Evolutionary conservation across 805 yeast genomes (phyloP).

Genomic region (Saccharomyces paradoxus): DNA sequence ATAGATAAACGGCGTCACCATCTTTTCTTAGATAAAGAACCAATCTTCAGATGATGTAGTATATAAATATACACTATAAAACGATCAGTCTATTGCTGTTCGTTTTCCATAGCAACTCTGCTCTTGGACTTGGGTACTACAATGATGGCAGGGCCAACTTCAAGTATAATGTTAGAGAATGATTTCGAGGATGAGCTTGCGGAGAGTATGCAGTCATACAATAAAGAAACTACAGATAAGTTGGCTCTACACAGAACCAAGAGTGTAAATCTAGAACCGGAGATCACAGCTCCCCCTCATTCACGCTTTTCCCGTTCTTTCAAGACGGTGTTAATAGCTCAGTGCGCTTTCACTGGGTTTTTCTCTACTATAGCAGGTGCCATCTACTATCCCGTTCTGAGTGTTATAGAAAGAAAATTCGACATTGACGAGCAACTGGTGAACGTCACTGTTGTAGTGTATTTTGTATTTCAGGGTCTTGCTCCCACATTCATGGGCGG

Average conservation of each 20-base stretch:
- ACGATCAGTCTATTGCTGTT: background rate
- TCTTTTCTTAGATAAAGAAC: background rate
- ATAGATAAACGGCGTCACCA: background rate
- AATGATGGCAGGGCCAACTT: background rate
- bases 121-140: background rate
- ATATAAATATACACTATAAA: background rate
- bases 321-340: conserved; percentile 33
- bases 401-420: conserved; percentile 47
- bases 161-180: background rate
- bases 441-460: conserved; percentile 69
- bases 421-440: conserved; percentile 47
- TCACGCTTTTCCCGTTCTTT: conserved; percentile 40
- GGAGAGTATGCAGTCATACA: background rate
- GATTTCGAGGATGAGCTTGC: background rate
- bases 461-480: conserved; percentile 67
- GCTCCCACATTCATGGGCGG: conserved; percentile 64
- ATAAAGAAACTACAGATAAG: background rate
- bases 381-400: conserved; percentile 72
- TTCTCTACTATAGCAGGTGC: conserved; percentile 70
- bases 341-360: conserved; percentile 42
- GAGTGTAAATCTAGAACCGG: background rate
- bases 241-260: background rate
- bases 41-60: background rate
- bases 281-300: conserved; percentile 26
- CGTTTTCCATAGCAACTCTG: background rate